Percentiles rank a stretch among this genome's conserved stretches.
Conservation (phyloP, 2,329 filamentous ascomycete genomes). For the Fusarium buharicum region DNA sequence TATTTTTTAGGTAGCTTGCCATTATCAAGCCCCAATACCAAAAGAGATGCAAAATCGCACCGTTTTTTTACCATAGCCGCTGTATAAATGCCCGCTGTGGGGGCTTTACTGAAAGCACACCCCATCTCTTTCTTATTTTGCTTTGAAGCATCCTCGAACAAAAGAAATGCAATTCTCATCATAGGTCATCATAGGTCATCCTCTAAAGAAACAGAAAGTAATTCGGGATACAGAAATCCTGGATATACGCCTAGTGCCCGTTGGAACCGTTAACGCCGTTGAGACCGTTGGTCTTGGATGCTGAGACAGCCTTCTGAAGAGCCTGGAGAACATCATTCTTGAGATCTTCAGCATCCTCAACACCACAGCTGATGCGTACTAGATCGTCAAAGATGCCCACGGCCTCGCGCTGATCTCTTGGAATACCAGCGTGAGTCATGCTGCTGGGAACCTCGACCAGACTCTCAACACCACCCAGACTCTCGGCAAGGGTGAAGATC, state of each 20-base stretch:
- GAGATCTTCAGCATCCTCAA: conserved; percentile 90
- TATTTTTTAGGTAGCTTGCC: conserved; percentile 36
- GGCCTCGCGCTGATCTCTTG: conserved; percentile 86
- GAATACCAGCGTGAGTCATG: conserved; percentile 98
- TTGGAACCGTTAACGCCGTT: conserved; percentile 47
- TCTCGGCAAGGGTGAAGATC: conserved; percentile 94
- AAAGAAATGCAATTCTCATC: conserved; percentile 32
- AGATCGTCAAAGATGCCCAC: conserved; percentile 96
- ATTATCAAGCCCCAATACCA: conserved; percentile 37
- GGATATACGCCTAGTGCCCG: conserved; percentile 29
- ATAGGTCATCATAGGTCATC: conserved; percentile 35
- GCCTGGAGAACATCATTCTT: conserved; percentile 84
- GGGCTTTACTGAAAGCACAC: conserved; percentile 17
- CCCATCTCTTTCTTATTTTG: conserved; percentile 27
- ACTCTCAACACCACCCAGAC: conserved; percentile 89
- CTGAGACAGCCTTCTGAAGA: conserved; percentile 75
- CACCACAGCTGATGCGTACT: conserved; percentile 90
- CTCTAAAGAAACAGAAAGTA: conserved; percentile 22
- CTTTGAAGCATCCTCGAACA: conserved; percentile 19
- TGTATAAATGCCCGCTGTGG: conserved; percentile 32
- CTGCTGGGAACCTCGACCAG: conserved; percentile 90
- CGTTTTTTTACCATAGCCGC: conserved; percentile 30
- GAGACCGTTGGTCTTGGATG: conserved; percentile 47
- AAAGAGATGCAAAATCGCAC: conserved; percentile 29
- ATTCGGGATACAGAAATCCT: conserved; percentile 2